Evolutionary conservation across 2,329 filamentous ascomycete species (phyloP).

Genomic region (Trichoderma semiorbis): DNA sequence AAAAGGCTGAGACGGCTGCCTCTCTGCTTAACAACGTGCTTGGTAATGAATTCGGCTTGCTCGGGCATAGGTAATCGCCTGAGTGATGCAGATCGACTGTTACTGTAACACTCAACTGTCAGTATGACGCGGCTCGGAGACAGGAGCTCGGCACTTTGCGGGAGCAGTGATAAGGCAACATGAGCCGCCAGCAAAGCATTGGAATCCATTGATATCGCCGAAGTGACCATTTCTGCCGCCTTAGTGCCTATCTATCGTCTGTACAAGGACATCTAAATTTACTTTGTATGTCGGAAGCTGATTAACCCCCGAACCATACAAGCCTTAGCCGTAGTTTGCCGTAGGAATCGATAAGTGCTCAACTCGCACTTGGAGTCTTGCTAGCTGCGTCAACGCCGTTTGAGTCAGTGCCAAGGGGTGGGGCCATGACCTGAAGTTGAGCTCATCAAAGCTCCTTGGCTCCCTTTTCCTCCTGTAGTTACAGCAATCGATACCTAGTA

Average conservation of each 20-base stretch:
- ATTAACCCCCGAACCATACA: background rate
- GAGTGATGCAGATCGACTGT: constrained; percentile 10
- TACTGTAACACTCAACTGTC: background rate
- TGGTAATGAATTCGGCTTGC: constrained; percentile 10
- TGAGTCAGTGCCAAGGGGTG: background rate
- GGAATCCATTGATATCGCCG: background rate
- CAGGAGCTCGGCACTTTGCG: background rate
- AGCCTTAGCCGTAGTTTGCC: background rate
- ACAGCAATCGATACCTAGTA: too few species aligned
- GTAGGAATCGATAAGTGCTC: background rate
- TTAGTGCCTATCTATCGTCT: background rate
- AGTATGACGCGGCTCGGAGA: constrained; percentile 5
- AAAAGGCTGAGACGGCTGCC: background rate
- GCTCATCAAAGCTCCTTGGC: background rate
- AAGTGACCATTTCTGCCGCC: background rate
- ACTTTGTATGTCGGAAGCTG: background rate
- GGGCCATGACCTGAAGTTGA: background rate
- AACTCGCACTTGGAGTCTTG: background rate
- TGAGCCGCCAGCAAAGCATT: background rate
- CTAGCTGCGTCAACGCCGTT: background rate
- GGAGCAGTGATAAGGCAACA: background rate
- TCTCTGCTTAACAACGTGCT: background rate
- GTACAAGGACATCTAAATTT: background rate
- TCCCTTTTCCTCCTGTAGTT: background rate
- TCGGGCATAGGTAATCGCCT: background rate